Conservation (phyloP, 2,329 filamentous ascomycete genomes). For the Hortaea werneckii region DNA sequence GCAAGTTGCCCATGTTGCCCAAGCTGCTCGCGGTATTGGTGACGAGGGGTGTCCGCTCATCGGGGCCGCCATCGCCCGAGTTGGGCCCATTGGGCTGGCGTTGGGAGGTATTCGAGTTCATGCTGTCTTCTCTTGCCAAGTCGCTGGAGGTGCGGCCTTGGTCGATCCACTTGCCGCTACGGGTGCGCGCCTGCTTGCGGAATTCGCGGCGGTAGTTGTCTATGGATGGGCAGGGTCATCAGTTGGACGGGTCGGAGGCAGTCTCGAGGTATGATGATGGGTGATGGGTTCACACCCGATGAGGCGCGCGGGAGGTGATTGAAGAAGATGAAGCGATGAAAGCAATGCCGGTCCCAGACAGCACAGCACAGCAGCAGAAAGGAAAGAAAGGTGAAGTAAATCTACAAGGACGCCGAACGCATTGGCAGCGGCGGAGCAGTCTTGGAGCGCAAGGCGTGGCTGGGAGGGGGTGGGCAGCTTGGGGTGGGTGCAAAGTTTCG, state of each 20-base stretch:
- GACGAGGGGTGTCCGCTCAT: conserved; percentile 14
- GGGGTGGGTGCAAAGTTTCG: too few relatives aligned
- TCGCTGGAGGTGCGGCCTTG: neutral
- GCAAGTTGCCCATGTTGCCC: conserved; percentile 8
- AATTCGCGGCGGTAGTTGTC: conserved; percentile 10
- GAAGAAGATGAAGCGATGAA: neutral
- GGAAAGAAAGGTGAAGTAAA: too few relatives aligned
- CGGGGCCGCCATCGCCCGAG: conserved; percentile 3
- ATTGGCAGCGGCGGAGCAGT: conserved; percentile 3
- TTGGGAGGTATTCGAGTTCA: neutral
- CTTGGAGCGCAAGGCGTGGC: too few relatives aligned
- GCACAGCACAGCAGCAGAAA: neutral
- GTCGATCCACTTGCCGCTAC: conserved; percentile 5
- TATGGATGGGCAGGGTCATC: neutral
- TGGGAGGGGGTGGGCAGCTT: too few relatives aligned
- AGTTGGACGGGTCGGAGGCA: neutral
- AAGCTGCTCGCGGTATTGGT: conserved; percentile 7
- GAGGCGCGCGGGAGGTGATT: too few relatives aligned
- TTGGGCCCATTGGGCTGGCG: neutral
- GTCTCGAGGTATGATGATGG: too few relatives aligned
- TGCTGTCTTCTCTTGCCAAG: neutral
- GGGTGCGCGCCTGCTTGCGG: conserved; percentile 10
- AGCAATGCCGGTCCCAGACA: neutral
- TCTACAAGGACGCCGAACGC: neutral
- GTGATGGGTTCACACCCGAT: too few relatives aligned